Evolutionary conservation across 345 rosid genomes (phyloP), one percentile per base, ranked within the genome.

Genomic region (Citrus australasica): DNA sequence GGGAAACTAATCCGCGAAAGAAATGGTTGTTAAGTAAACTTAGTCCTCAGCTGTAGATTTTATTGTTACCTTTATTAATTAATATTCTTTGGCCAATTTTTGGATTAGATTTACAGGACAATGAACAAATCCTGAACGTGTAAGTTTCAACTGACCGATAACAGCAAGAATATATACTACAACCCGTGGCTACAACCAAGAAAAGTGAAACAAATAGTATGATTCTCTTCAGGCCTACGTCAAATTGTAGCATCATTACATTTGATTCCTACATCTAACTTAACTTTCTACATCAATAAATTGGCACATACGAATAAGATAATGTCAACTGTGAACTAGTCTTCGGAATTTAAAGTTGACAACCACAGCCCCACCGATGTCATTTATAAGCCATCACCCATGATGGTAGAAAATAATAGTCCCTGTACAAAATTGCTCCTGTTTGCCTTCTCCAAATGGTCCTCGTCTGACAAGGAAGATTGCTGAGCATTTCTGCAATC

Each of bases 11-110:
- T 83, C 80, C 92, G 51, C 82, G 92, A 48, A 92, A 88, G 83
- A 92, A 91, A 74, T 92, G 98, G 98, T 65, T 94, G 82, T 71
- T 89, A 78, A 87, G 96, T 84, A 92, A 92, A 85, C 96, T 91
- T 67, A 87, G 92, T 16, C 85, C 93, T 53, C 82, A 86, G 46
- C 40, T 5, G 8, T 76, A 81, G 72, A 46, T 35, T 38, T 7
- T 75, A 42, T 11, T 42, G 51, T 10, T 42, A 46, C 5, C 51
- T 46, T 64, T 63, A 46, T 67, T 24, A 2, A 2, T 68, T 51
- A 64, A 4, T 40, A 10, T 74, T 63, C 24, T 66, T 64, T 33
- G 13, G 40, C 24, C 33, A 70, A 21, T 32, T 27, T 35, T 30
- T 42, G 67, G 25, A 21, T 46, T 30, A 55, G 10, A 33, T 51